Evolutionary conservation across 305 asterid genomes (phyloP).

Genomic region (Fraxinus sp.): DNA sequence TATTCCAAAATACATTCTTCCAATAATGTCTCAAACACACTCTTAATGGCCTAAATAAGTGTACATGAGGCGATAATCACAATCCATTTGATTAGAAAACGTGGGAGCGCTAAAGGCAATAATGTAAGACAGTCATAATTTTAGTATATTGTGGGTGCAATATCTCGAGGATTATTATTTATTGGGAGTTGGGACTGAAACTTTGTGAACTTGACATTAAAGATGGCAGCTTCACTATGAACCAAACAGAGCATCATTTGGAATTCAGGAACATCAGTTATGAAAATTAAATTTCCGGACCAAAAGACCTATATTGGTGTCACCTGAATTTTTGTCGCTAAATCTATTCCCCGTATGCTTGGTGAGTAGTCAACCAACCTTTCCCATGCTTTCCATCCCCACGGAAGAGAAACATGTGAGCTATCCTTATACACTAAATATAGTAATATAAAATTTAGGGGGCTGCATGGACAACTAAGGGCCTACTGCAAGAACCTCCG

Average conservation of each 20-base stretch:
- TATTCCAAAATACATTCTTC: no score
- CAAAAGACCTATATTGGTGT: neutral
- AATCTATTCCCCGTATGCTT: neutral
- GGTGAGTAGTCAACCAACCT: neutral
- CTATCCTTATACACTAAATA: neutral
- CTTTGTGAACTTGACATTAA: neutral
- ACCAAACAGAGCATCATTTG: neutral
- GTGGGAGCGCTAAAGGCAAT: neutral
- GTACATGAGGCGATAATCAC: no score
- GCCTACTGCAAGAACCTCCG: neutral
- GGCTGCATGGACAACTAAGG: neutral
- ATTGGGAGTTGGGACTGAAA: neutral
- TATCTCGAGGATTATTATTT: neutral
- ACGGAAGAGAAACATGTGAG: neutral
- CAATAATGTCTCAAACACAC: no score
- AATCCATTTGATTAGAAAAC: neutral
- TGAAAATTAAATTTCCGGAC: neutral
- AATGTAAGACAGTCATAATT: neutral
- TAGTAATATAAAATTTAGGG: no score
- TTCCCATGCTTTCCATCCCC: neutral
- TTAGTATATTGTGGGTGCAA: neutral
- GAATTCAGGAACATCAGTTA: neutral
- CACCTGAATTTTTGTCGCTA: neutral
- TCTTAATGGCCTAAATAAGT: no score
- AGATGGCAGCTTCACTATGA: neutral